Evolutionary conservation across 225 moss, liverwort and hornwort genomes (phyloP).

Genomic region (Straminergon stramineum): DNA sequence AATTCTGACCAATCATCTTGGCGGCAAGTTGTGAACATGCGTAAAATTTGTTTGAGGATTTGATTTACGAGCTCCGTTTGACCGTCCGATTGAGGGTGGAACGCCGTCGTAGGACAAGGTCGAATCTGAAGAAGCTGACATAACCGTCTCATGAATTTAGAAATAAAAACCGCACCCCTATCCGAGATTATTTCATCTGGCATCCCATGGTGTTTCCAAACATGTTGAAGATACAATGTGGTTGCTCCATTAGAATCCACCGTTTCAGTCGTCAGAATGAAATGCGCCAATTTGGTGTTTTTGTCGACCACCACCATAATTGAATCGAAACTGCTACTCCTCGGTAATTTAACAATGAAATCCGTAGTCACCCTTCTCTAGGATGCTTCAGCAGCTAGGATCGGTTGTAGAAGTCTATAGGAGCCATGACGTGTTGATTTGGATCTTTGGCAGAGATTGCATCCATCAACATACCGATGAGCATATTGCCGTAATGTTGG

Average conservation of each 20-base stretch:
- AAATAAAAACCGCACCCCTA: too few relatives aligned
- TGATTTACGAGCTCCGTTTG: not conserved
- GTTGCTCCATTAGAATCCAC: too few relatives aligned
- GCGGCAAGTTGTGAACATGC: not conserved
- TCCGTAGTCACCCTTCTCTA: not conserved
- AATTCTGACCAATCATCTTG: not conserved
- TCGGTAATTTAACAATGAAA: not conserved
- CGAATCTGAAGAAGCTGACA: not conserved
- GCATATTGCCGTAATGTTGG: too few relatives aligned
- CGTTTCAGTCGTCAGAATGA: too few relatives aligned
- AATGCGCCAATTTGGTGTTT: not conserved
- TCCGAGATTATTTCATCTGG: too few relatives aligned
- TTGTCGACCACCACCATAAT: not conserved
- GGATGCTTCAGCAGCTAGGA: not conserved
- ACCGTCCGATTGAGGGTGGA: not conserved
- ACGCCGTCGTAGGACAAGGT: not conserved
- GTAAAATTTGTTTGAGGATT: not conserved
- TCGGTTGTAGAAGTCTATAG: not conserved
- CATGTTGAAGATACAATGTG: too few relatives aligned
- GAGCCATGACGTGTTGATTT: not conserved
- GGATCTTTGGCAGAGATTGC: not conserved
- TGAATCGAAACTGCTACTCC: not conserved
- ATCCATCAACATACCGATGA: too few relatives aligned
- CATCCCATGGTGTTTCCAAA: too few relatives aligned
- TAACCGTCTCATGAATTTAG: not conserved